phyloP scores from a whole-genome alignment of 1,284 basidiomycete genomes.

The Puccinia coronata region DNA sequence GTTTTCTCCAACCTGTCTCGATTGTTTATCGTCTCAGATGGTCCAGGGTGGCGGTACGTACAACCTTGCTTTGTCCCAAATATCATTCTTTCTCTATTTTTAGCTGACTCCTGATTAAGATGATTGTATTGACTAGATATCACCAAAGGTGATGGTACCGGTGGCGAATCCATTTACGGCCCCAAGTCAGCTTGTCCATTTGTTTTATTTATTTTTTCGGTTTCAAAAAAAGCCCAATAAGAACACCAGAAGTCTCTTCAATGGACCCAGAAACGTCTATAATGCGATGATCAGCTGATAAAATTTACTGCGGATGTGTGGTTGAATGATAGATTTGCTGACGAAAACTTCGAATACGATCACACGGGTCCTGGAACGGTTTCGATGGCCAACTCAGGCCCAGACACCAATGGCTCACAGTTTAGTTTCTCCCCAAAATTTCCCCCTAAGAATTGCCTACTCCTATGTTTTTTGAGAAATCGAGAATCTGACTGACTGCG shows the following conservation, averaged over 20 bases:
- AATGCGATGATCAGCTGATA: neutral
- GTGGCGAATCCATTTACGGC: constrained; percentile 46
- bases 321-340: constrained; percentile 22
- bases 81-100: neutral
- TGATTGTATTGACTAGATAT: constrained; percentile 26
- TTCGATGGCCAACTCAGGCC: constrained; percentile 47
- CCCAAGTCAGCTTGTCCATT: constrained; percentile 40
- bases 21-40: constrained; percentile 24
- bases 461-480: neutral
- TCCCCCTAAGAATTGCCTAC: too few species aligned
- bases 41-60: constrained; percentile 47
- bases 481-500: neutral
- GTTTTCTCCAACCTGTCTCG: too few species aligned
- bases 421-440: constrained; percentile 22
- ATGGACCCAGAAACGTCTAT: neutral
- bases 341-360: constrained; percentile 48
- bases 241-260: neutral
- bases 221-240: too few species aligned
- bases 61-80: neutral
- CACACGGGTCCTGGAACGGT: constrained; percentile 44
- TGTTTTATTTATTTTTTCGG: too few species aligned
- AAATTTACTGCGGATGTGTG: neutral
- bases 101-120: constrained; percentile 4
- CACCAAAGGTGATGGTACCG: constrained; percentile 44
- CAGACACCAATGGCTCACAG: constrained; percentile 48